These are phyloP conservation scores for Cornus controversa DNA, from an alignment of 148 eudicot species.

Conservation along the genomic window DNA sequence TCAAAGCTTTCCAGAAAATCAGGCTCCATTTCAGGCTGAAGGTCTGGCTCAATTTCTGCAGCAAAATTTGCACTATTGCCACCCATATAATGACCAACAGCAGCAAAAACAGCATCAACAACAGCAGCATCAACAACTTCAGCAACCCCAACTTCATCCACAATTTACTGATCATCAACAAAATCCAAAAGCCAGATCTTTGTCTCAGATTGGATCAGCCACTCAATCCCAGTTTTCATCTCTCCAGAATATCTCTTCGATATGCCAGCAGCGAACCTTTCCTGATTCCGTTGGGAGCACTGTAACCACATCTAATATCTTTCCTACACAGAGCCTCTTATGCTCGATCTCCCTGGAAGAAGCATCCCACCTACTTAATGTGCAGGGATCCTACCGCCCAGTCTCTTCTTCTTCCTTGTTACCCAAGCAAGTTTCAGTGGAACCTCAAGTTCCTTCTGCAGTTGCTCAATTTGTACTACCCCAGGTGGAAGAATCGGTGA, in stretches of 20 bases:
- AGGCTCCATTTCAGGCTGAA: slow-evolving; percentile 40
- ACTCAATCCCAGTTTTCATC: slow-evolving; percentile 41
- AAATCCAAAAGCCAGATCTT: slow-evolving; percentile 27
- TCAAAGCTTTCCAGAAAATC: slow-evolving; percentile 45
- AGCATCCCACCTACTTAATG: slow-evolving; percentile 27
- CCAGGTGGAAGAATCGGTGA: slow-evolving; percentile 30
- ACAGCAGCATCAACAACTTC: slow-evolving; percentile 23
- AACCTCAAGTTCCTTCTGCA: slow-evolving; percentile 33
- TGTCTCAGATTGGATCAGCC: slow-evolving; percentile 33
- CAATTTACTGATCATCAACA: slow-evolving; percentile 30
- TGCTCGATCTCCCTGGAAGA: slow-evolving; percentile 37
- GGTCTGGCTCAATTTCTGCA: slow-evolving; percentile 45
- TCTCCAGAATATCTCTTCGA: slow-evolving; percentile 38
- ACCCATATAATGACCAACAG: slow-evolving; percentile 33
- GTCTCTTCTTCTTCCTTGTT: slow-evolving; percentile 21
- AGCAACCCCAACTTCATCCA: slow-evolving; percentile 13
- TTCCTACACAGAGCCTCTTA: slow-evolving; percentile 53
- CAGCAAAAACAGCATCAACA: slow-evolving; percentile 37
- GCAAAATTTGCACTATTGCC: slow-evolving; percentile 46
- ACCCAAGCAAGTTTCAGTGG: slow-evolving; percentile 34
- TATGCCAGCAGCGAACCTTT: slow-evolving; percentile 41
- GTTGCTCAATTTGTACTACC: slow-evolving; percentile 25
- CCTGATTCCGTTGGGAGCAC: slow-evolving; percentile 38
- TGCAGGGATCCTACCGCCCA: slow-evolving; percentile 24
- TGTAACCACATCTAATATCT: slow-evolving; percentile 33